Conservation (phyloP, 1,284 basidiomycete genomes). For the Cryptococcus sp. region DNA sequence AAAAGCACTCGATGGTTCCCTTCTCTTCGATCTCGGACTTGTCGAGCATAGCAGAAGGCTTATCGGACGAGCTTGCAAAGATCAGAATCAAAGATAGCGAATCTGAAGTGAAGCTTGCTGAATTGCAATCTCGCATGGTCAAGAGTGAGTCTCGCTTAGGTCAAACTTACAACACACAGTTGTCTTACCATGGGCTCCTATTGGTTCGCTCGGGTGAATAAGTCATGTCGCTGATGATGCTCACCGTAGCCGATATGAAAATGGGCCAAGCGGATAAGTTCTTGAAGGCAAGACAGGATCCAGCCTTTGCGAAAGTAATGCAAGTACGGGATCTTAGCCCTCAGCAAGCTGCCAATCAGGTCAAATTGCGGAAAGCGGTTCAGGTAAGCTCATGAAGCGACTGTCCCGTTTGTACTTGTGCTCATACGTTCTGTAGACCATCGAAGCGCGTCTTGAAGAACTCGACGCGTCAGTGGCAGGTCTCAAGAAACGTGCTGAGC, state of each 20-base stretch:
- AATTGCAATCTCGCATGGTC: conserved; percentile 55
- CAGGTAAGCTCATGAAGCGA: conserved; percentile 25
- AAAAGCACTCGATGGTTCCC: conserved; percentile 34
- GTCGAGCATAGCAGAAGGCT: conserved; percentile 23
- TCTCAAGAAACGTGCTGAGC: conserved; percentile 41
- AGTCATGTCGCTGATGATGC: background rate
- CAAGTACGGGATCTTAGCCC: conserved; percentile 57
- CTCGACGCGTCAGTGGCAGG: conserved; percentile 35
- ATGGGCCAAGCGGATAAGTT: conserved; percentile 56
- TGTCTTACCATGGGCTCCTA: no score
- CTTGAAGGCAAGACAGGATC: conserved; percentile 56
- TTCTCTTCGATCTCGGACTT: conserved; percentile 41
- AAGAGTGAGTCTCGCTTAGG: conserved; percentile 49
- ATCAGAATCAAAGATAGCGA: conserved; percentile 31
- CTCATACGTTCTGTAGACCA: conserved; percentile 28
- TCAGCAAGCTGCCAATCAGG: conserved; percentile 57
- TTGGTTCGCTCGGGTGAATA: background rate
- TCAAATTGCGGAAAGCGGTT: conserved; percentile 52
- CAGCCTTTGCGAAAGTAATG: conserved; percentile 55
- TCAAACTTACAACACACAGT: background rate
- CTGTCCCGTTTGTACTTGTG: background rate
- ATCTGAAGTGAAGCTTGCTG: conserved; percentile 48
- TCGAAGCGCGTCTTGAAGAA: conserved; percentile 54
- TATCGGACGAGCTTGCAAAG: conserved; percentile 35
- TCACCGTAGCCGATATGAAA: conserved; percentile 53